These are phyloP conservation scores for Harringtonia aguacate DNA, from an alignment of 2,329 filamentous ascomycete genomes.

Conservation along the genomic window DNA sequence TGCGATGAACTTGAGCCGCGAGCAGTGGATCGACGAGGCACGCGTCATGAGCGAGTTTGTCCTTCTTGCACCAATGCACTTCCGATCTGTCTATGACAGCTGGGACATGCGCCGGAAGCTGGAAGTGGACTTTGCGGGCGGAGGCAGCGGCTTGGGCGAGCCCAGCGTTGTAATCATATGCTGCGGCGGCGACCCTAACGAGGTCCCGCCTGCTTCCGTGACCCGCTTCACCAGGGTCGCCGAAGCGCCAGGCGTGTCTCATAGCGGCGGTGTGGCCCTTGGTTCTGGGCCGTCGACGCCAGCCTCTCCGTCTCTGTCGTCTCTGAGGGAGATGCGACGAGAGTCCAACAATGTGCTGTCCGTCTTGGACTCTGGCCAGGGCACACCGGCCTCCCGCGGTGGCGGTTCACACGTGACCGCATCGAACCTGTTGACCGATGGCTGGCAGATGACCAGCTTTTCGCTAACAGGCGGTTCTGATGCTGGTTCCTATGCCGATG, in stretches of 20 bases:
- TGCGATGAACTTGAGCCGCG: conserved; percentile 57
- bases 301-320: too few species aligned
- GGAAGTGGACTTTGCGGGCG: conserved; percentile 80
- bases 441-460: conserved; percentile 57
- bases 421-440: conserved; percentile 31
- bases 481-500: too few species aligned
- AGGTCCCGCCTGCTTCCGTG: conserved; percentile 30
- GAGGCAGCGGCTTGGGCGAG: conserved; percentile 24
- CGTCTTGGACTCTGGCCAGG: too few species aligned
- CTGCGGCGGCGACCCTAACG: conserved; percentile 41
- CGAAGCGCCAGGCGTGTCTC: not conserved
- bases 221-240: conserved; percentile 27
- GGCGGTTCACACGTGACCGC: too few species aligned
- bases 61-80: conserved; percentile 62
- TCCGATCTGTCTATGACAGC: conserved; percentile 64
- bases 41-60: conserved; percentile 72
- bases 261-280: too few species aligned
- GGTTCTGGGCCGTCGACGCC: too few species aligned
- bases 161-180: conserved; percentile 59
- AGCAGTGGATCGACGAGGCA: conserved; percentile 66
- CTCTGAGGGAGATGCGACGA: too few species aligned
- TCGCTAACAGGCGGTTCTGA: conserved; percentile 37
- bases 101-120: conserved; percentile 89
- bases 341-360: not conserved
- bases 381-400: too few species aligned